Evolutionary conservation across 305 asterid species (phyloP).

Genomic region (Ilex paraguariensis): DNA sequence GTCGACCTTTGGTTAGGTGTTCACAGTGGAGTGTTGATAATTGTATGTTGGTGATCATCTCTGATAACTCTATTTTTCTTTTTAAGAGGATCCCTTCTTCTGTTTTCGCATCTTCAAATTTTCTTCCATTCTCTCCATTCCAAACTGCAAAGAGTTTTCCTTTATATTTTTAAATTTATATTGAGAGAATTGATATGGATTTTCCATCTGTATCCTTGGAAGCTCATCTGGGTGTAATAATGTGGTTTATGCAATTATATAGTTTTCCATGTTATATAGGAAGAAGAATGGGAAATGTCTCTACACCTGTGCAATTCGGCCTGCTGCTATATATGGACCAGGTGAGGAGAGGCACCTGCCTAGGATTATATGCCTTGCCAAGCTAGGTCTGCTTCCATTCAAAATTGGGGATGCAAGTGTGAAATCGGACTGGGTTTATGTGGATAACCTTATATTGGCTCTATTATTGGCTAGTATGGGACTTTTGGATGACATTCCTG

Average conservation of each 20-base stretch:
- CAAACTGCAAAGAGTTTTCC: too few species aligned
- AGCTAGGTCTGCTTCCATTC: conserved; percentile 78
- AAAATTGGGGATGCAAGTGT: conserved; percentile 54
- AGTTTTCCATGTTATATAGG: conserved; percentile 33
- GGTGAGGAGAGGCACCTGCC: conserved; percentile 97
- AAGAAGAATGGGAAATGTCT: conserved; percentile 52
- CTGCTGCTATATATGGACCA: conserved; percentile 97
- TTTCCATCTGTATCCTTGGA: too few species aligned
- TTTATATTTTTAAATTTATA: too few species aligned
- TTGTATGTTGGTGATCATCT: too few species aligned
- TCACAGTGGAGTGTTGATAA: too few species aligned
- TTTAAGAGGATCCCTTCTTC: too few species aligned
- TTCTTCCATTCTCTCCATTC: too few species aligned
- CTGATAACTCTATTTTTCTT: too few species aligned
- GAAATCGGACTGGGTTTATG: conserved; percentile 88
- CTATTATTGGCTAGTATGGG: conserved; percentile 96
- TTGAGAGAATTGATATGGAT: too few species aligned
- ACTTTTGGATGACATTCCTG: conserved; percentile 86
- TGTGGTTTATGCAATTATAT: not conserved
- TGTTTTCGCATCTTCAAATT: too few species aligned
- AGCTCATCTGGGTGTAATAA: too few species aligned
- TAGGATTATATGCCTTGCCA: conserved; percentile 67
- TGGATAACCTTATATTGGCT: conserved; percentile 83
- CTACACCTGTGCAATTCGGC: conserved; percentile 88
- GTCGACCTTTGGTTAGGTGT: too few species aligned